These are phyloP conservation scores for Backusella australiensis DNA, from an alignment of 192 early-diverging fungal genomes.

Conservation along the genomic window DNA sequence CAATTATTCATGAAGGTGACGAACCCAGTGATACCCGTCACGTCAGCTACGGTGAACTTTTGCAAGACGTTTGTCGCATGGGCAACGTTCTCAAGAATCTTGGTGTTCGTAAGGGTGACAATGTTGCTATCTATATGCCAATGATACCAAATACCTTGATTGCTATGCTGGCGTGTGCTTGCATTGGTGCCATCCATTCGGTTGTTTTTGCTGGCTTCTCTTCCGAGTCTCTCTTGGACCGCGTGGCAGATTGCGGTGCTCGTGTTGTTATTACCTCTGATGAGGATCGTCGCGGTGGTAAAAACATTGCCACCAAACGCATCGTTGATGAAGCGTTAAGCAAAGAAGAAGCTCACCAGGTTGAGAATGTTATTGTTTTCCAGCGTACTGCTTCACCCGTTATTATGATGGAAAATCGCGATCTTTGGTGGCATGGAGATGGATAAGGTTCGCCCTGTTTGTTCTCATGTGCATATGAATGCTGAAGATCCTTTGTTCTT, in stretches of 20 bases:
- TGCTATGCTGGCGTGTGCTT: constrained; percentile 92
- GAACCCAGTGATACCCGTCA: constrained; percentile 73
- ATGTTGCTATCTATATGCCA: constrained; percentile 95
- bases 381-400: constrained; percentile 84
- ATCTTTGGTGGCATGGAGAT: constrained; percentile 94
- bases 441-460: constrained; percentile 76
- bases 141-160: constrained; percentile 92
- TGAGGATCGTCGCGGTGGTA: constrained; percentile 89
- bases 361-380: constrained; percentile 89
- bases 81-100: constrained; percentile 81
- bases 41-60: constrained; percentile 81
- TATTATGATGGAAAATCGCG: constrained; percentile 67
- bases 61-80: constrained; percentile 76
- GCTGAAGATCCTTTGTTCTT: constrained; percentile 93
- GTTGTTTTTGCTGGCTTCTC: constrained; percentile 98
- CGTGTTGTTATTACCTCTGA: constrained; percentile 88
- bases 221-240: constrained; percentile 86
- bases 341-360: constrained; percentile 61
- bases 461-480: constrained; percentile 80
- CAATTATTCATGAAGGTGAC: constrained; percentile 49
- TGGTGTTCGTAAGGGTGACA: constrained; percentile 89
- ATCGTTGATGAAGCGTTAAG: constrained; percentile 90
- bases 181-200: constrained; percentile 87
- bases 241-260: constrained; percentile 80
- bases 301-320: constrained; percentile 82